A percentile compares a stretch with the other conserved stretches of the same genome.
Conservation (phyloP, 345 rosid genomes). For the Populus ilicifolia region DNA sequence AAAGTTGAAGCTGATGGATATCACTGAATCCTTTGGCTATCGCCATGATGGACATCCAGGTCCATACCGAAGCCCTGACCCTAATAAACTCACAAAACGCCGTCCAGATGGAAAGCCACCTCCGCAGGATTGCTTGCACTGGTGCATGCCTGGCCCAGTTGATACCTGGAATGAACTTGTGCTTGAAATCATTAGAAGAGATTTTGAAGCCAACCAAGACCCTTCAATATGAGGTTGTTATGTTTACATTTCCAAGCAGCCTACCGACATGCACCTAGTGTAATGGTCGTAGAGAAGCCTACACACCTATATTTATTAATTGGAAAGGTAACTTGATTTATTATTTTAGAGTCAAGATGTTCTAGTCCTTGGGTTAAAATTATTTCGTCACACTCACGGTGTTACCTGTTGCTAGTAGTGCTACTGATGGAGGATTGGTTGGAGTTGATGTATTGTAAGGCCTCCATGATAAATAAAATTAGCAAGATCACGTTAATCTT, state of each 20-base stretch:
- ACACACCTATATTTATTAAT: background rate
- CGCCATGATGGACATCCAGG: conserved; percentile 99
- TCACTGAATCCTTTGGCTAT: conserved; percentile 71
- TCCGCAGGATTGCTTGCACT: conserved; percentile 94
- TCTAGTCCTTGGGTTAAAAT: background rate
- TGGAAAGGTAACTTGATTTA: conserved; percentile 11
- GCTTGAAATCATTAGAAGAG: conserved; percentile 72
- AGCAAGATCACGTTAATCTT: background rate
- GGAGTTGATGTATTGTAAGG: background rate
- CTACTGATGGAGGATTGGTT: background rate
- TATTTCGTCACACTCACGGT: background rate
- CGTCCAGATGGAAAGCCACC: conserved; percentile 85
- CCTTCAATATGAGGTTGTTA: conserved; percentile 16
- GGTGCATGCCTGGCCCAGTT: conserved; percentile 99
- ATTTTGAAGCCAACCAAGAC: conserved; percentile 38
- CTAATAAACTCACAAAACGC: conserved; percentile 73
- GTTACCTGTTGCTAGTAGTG: background rate
- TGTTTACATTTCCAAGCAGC: background rate
- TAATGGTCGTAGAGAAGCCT: background rate
- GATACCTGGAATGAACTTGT: conserved; percentile 95
- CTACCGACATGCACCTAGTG: background rate
- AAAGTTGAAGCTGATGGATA: conserved; percentile 76
- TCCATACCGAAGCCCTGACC: conserved; percentile 81
- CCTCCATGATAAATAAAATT: background rate
- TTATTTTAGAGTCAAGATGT: conserved; percentile 15